These are phyloP conservation scores for Gossypium lobatum DNA, from an alignment of 441 rosid species.

Conservation along the genomic window DNA sequence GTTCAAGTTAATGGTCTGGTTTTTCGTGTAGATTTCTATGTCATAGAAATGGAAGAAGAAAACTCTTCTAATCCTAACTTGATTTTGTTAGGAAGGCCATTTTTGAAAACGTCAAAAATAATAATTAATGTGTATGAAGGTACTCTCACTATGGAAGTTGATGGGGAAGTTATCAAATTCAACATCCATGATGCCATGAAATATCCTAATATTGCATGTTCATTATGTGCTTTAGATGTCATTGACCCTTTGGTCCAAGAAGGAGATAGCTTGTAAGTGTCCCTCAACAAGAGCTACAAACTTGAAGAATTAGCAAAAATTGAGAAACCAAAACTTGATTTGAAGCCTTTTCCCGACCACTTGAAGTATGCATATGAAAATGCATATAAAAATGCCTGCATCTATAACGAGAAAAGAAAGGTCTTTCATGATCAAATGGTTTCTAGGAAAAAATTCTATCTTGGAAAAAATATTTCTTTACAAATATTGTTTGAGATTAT, in stretches of 20 bases:
- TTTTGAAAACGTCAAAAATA: background rate
- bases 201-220: background rate
- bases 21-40: background rate
- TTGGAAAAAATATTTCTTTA: background rate
- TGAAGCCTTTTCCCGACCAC: no score
- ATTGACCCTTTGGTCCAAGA: background rate
- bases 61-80: background rate
- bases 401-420: no score
- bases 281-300: no score
- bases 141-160: background rate
- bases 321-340: no score
- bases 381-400: no score
- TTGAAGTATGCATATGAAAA: no score
- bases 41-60: background rate
- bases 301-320: no score
- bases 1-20: background rate
- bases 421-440: background rate
- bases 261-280: no score
- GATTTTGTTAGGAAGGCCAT: background rate
- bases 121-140: background rate
- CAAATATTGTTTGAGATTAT: background rate
- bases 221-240: background rate
- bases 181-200: background rate
- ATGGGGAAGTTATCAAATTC: background rate
- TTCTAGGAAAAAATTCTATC: background rate